Evolutionary conservation across 345 rosid genomes (phyloP).

Genomic region (Citrus mangshanensis): DNA sequence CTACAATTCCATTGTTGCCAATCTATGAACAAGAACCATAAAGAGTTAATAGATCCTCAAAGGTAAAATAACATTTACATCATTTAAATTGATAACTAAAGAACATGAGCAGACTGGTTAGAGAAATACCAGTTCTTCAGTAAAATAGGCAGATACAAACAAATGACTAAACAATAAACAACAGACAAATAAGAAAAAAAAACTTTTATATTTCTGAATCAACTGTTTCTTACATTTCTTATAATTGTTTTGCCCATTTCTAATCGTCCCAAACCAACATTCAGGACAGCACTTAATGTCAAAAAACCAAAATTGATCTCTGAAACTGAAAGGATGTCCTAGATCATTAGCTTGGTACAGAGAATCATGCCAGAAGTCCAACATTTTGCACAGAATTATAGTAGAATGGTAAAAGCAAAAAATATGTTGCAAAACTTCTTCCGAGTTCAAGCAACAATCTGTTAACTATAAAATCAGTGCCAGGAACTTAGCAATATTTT

Average conservation of each 20-base stretch:
- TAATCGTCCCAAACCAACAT: neutral
- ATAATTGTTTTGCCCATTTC: neutral
- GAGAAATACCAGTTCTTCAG: neutral
- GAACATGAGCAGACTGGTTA: neutral
- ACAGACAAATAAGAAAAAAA: neutral
- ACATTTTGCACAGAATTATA: neutral
- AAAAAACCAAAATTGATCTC: neutral
- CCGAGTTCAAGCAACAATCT: neutral
- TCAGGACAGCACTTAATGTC: neutral
- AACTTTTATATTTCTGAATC: neutral
- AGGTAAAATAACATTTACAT: neutral
- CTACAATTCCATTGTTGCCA: conserved; percentile 77
- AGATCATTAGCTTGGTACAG: neutral
- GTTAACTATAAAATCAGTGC: neutral
- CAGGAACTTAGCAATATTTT: neutral
- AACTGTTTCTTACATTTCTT: neutral
- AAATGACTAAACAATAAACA: neutral
- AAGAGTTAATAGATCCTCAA: neutral
- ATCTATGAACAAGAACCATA: conserved; percentile 35
- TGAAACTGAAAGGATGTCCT: neutral
- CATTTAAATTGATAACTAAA: neutral
- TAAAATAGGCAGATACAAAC: neutral
- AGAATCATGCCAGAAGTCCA: neutral
- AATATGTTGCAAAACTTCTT: neutral
- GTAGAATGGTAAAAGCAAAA: neutral